phyloP scores from a whole-genome alignment of 2,329 filamentous ascomycete genomes.

The Scorias spongiosa region DNA sequence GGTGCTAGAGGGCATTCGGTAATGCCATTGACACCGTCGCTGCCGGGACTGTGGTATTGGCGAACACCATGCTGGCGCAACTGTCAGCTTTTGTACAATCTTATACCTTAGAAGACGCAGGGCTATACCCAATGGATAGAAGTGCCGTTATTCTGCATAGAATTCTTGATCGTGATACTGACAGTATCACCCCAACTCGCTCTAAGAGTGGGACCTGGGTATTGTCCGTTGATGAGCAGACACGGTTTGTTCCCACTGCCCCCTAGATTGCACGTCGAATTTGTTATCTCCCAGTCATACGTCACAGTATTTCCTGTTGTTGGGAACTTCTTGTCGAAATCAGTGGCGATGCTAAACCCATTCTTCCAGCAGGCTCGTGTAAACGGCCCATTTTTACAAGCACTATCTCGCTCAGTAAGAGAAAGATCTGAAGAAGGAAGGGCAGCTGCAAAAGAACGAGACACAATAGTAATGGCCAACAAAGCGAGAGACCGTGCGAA shows the following conservation, averaged over 20 bases:
- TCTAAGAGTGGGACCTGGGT: conserved; percentile 25
- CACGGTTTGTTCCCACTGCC: conserved; percentile 17
- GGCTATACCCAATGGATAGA: conserved; percentile 30
- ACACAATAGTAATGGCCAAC: not conserved
- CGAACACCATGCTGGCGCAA: conserved; percentile 25
- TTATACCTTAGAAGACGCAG: not conserved
- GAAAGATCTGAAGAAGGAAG: not conserved
- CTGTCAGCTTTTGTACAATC: not conserved
- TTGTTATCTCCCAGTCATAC: conserved; percentile 20
- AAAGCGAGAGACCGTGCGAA: not conserved
- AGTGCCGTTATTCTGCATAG: conserved; percentile 23
- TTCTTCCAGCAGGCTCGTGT: conserved; percentile 25
- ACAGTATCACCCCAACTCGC: conserved; percentile 33
- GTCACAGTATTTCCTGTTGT: conserved; percentile 19
- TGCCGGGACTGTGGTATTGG: conserved; percentile 35
- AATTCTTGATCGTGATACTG: conserved; percentile 16
- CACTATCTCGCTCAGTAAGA: conserved; percentile 6
- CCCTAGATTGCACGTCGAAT: conserved; percentile 24
- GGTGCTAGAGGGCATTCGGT: conserved; percentile 28
- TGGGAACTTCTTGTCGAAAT: conserved; percentile 26
- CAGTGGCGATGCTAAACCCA: conserved; percentile 25
- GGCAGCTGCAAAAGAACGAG: not conserved
- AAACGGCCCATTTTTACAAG: conserved; percentile 22
- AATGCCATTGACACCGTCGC: conserved; percentile 32
- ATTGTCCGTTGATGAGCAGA: conserved; percentile 45